Conservation (phyloP, 2,329 filamentous ascomycete species). For the Penicillium sclerotiorum region DNA sequence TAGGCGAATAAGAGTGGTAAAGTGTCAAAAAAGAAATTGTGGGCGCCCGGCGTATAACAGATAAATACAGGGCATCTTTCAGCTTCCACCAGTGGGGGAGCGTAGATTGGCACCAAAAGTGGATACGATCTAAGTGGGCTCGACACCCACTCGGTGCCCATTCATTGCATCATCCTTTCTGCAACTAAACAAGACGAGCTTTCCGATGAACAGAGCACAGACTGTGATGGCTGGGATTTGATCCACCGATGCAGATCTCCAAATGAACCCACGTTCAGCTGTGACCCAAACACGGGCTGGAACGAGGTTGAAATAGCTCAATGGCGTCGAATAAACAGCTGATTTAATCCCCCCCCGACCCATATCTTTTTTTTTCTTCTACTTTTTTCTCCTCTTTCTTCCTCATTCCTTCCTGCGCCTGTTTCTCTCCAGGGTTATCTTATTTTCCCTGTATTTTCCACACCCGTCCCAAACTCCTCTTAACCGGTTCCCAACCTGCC, state of each 20-base stretch:
- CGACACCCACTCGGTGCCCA: conserved; percentile 7
- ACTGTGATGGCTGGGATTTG: conserved; percentile 5
- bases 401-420: conserved; percentile 1
- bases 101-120: conserved; percentile 2
- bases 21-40: conserved; percentile 1
- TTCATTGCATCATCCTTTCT: conserved; percentile 18
- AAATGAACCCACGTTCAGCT: background rate
- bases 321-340: conserved; percentile 1
- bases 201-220: conserved; percentile 4
- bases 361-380: background rate
- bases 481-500: conserved; percentile 8
- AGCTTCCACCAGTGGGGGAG: conserved; percentile 4
- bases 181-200: conserved; percentile 15
- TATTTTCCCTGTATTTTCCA: conserved; percentile 9
- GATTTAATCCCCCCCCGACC: background rate
- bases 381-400: background rate
- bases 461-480: conserved; percentile 1
- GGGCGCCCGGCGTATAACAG: conserved; percentile 12
- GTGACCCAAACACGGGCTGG: background rate
- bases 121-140: conserved; percentile 14
- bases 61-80: conserved; percentile 14
- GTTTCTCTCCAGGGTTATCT: conserved; percentile 9
- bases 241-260: conserved; percentile 13
- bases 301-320: conserved; percentile 6
- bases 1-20: conserved; percentile 1